phyloP scores from a whole-genome alignment of 306 rosid species.

The Rosa lucieae region DNA sequence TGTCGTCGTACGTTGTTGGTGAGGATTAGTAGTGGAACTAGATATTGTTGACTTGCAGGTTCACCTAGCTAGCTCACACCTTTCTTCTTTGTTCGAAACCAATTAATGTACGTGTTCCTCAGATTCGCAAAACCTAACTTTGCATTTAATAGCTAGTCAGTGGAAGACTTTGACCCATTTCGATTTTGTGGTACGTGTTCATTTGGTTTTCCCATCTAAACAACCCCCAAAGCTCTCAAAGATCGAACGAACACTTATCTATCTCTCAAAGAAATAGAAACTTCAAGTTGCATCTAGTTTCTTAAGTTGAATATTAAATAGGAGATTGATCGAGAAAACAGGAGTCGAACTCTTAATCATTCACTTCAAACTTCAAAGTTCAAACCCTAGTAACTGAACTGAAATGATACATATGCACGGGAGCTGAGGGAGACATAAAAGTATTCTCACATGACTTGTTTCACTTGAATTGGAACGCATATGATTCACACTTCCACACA shows the following conservation, averaged over 20 bases:
- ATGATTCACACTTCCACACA: background rate
- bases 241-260: background rate
- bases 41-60: background rate
- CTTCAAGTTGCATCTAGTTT: background rate
- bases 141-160: background rate
- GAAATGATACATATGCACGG: background rate
- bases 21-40: background rate
- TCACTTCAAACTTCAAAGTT: no score
- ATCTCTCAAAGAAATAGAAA: background rate
- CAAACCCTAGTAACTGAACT: background rate
- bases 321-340: background rate
- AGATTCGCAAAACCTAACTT: background rate
- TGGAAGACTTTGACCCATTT: constrained; percentile 2
- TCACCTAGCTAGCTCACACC: background rate
- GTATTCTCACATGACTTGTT: background rate
- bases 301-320: background rate
- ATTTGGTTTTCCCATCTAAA: background rate
- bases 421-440: background rate
- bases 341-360: background rate
- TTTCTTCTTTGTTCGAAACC: background rate
- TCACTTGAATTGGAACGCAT: background rate
- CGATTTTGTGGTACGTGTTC: background rate
- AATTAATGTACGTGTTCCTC: background rate
- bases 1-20: background rate
- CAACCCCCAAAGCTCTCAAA: background rate